A percentile compares a stretch with the other conserved stretches of the same genome.
phyloP scores from a whole-genome alignment of 129 eudicot species.

The Kitagawia praeruptora region DNA sequence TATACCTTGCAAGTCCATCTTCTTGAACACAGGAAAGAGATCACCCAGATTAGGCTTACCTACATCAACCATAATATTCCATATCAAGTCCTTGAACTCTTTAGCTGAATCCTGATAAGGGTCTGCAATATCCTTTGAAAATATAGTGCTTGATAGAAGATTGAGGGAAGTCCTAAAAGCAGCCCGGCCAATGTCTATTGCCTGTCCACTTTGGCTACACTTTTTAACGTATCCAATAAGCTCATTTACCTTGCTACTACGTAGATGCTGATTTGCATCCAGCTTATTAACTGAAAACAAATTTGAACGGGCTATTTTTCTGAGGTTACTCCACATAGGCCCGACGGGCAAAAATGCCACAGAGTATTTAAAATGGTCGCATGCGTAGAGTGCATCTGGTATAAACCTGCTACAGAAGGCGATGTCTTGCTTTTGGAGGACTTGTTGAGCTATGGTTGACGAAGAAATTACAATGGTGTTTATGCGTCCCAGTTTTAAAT shows the following conservation, averaged over 20 bases:
- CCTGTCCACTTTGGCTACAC: conserved; percentile 19
- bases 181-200: conserved; percentile 50
- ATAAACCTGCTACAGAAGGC: conserved; percentile 14
- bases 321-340: conserved; percentile 35
- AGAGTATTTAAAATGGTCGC: conserved; percentile 31
- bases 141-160: conserved; percentile 38
- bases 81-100: conserved; percentile 46
- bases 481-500: conserved; percentile 12
- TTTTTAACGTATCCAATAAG: conserved; percentile 25
- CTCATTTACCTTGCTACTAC: conserved; percentile 41
- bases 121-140: conserved; percentile 42
- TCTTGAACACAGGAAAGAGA: conserved; percentile 29
- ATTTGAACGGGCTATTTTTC: conserved; percentile 29
- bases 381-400: conserved; percentile 19
- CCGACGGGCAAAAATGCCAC: conserved; percentile 42
- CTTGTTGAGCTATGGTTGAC: conserved; percentile 12
- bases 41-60: conserved; percentile 52
- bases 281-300: conserved; percentile 33
- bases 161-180: conserved; percentile 46
- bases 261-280: conserved; percentile 31
- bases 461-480: conserved; percentile 24
- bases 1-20: conserved; percentile 36
- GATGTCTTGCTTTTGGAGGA: conserved; percentile 20
- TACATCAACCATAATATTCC: conserved; percentile 34
- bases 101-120: conserved; percentile 32